phyloP scores from a whole-genome alignment of 352 stramenopile species.

The Stramenopiles sp. region DNA sequence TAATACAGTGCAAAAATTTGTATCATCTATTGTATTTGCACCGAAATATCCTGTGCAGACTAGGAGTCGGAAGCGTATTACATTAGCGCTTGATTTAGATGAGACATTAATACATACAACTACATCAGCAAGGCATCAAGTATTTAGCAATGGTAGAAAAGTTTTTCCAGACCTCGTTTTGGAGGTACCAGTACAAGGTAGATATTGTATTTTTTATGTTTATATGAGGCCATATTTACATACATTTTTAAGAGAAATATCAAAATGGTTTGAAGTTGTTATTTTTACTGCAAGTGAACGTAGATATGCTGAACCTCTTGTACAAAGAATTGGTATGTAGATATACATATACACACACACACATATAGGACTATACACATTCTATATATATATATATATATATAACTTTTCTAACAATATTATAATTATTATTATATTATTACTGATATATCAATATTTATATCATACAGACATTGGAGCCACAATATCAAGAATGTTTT shows the following conservation, averaged over 20 bases:
- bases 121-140: background rate
- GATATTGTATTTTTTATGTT: background rate
- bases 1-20: background rate
- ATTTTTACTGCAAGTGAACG: background rate
- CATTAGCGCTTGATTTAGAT: background rate
- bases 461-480: background rate
- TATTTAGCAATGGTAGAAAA: background rate
- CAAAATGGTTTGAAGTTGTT: background rate
- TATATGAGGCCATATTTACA: background rate
- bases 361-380: no score
- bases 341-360: background rate
- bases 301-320: background rate
- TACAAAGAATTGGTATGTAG: background rate
- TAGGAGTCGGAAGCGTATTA: background rate
- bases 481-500: background rate
- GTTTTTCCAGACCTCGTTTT: background rate
- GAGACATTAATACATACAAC: background rate
- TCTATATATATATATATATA: background rate
- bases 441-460: background rate
- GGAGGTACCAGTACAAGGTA: background rate
- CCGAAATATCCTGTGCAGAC: background rate
- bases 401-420: background rate
- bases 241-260: background rate
- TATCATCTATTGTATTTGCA: background rate
- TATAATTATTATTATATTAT: background rate